Base-by-base conservation (phyloP, 2,329 filamentous ascomycete species). In the Coniochaeta sp. region DNA sequence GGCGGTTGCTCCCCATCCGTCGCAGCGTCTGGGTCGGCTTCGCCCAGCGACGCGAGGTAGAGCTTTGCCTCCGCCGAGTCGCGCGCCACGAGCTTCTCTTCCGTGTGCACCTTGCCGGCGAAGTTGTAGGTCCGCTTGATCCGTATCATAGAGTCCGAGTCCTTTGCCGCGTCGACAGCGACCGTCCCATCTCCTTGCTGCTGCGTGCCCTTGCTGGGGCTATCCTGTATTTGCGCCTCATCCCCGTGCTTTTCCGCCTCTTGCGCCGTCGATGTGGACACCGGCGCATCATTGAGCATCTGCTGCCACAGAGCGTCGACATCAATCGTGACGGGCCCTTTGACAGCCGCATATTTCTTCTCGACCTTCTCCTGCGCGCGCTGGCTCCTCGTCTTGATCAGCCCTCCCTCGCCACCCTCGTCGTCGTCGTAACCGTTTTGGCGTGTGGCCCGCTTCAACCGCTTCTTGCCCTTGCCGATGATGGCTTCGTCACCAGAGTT, bases 101-200 rank as follows among this genome's bases (percentile, higher is more conserved):
- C 89, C 0, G 82, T 88, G 67, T 89, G 85, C 14, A 88, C 79
- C 67, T 88, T 84, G 33, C 89, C 89, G 38, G 89, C 89, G 66
- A 91, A 91, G 66, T 88, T 89, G 73, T 90, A 91, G 16, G 84
- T 87, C 33, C 87, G 85, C 67, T 86, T 89, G 63, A 91, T 88
- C 62, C 81, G 82, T 66, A 91, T 78, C 74, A 78, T 79, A 6
- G 74, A 70, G 1, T 73, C 64, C 6, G 70, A 56, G 1, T 72
- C 71, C 28, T 34, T 62, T 61, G 24, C 58, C 61, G 24, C 26
- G 22, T 57, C 19, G 31, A 19, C n/a, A 58, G 54, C 38, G 9
- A 5, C 28, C 28, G 28, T 31, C 5, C 28, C 28, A 31, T 9
- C 28, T 6, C 28, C 28, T 6, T 5, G 28, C 28, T 50, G 19